Conservation (phyloP, 257 asterid species). For the Salvia splendens region DNA sequence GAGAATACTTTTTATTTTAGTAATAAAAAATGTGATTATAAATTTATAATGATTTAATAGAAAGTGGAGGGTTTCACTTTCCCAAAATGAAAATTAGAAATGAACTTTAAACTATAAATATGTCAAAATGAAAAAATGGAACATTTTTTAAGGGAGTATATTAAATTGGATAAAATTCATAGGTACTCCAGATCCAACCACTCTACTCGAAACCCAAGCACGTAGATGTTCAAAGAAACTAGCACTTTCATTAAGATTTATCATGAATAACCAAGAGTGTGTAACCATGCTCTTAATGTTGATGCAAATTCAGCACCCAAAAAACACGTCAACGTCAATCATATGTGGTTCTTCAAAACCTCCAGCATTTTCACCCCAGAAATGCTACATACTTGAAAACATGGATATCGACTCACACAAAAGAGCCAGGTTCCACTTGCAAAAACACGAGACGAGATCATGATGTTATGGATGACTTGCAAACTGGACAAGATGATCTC, state of each 20-base stretch:
- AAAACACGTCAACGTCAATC: not conserved
- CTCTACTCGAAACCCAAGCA: too few species aligned
- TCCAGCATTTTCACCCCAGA: not conserved
- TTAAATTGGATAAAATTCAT: too few species aligned
- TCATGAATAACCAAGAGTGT: not conserved
- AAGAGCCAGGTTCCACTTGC: not conserved
- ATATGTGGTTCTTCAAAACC: not conserved
- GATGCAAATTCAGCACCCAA: conserved; percentile 3
- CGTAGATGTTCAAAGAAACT: not conserved
- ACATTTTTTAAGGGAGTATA: too few species aligned
- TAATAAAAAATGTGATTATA: too few species aligned
- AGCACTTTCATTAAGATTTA: not conserved
- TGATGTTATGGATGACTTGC: conserved; percentile 82
- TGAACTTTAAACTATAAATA: too few species aligned
- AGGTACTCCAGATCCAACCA: too few species aligned
- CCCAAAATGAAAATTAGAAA: too few species aligned
- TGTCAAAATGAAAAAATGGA: too few species aligned
- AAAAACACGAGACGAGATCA: not conserved
- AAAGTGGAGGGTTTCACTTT: too few species aligned
- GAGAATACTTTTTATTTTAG: too few species aligned
- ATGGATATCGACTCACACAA: not conserved
- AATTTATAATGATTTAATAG: too few species aligned
- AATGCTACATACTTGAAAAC: not conserved
- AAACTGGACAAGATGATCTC: conserved; percentile 76
- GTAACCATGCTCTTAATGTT: not conserved